Evolutionary conservation across 352 stramenopile species (phyloP).

Genomic region (Phytophthora cryptogea): DNA sequence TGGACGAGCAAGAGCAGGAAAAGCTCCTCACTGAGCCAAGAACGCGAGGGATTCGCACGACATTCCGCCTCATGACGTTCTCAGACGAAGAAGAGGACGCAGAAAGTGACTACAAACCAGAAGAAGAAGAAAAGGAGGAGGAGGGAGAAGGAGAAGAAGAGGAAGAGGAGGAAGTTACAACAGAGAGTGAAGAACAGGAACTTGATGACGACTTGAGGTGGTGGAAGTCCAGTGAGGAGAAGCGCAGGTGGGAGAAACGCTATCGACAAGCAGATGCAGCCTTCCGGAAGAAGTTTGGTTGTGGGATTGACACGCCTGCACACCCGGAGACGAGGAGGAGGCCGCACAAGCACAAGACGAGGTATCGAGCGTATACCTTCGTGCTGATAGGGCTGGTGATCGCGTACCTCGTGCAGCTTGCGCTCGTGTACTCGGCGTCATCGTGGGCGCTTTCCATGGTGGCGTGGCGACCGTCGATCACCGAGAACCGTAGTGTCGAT

Average conservation of each 20-base stretch:
- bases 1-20: conserved; percentile 6
- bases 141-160: conserved; percentile 29
- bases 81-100: conserved; percentile 27
- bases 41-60: background rate
- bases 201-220: conserved; percentile 42
- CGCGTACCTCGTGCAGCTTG: conserved; percentile 35
- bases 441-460: conserved; percentile 42
- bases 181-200: conserved; percentile 38
- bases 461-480: conserved; percentile 15
- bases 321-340: conserved; percentile 35
- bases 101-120: conserved; percentile 40
- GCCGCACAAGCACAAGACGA: conserved; percentile 23
- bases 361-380: conserved; percentile 31
- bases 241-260: conserved; percentile 32
- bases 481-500: background rate
- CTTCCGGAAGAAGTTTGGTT: conserved; percentile 37
- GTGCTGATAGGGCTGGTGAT: conserved; percentile 39
- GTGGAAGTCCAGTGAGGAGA: conserved; percentile 33
- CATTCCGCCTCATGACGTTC: conserved; percentile 29
- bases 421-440: conserved; percentile 33
- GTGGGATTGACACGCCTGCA: conserved; percentile 41
- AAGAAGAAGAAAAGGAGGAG: conserved; percentile 17
- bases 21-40: conserved; percentile 6
- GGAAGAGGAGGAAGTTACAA: conserved; percentile 2
- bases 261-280: conserved; percentile 30